Conservation (phyloP, 495 filamentous ascomycete species). For the Aspergillus kassunensis region DNA sequence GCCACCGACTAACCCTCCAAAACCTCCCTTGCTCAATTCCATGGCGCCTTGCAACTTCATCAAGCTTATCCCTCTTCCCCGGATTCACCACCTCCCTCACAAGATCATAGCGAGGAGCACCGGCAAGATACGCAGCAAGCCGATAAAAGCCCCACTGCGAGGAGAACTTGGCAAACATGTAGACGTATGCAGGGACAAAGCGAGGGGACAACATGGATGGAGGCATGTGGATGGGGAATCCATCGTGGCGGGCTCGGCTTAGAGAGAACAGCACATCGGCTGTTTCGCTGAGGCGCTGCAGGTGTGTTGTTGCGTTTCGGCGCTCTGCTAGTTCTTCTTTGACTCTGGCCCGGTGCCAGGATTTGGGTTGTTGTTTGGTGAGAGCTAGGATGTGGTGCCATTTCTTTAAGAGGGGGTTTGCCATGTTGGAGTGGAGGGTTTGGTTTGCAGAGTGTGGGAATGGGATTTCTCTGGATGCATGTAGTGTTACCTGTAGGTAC, state of each 20-base stretch:
- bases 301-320: background rate
- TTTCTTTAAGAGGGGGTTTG: too few species aligned
- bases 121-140: background rate
- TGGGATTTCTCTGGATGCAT: too few species aligned
- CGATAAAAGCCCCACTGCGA: background rate
- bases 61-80: background rate
- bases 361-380: background rate
- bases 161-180: background rate
- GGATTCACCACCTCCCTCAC: constrained; percentile 2
- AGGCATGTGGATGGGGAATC: background rate
- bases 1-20: background rate
- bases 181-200: background rate
- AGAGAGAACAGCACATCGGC: background rate
- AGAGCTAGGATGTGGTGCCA: background rate
- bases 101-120: background rate
- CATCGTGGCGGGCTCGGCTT: background rate
- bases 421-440: too few species aligned
- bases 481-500: too few species aligned
- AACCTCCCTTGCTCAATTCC: background rate
- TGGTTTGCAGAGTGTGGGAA: too few species aligned
- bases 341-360: background rate
- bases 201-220: background rate
- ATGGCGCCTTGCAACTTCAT: background rate
- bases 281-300: background rate
- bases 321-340: background rate